These are phyloP conservation scores for Rhododendron williamsianum DNA, from an alignment of 148 eudicot genomes.

Conservation along the genomic window DNA sequence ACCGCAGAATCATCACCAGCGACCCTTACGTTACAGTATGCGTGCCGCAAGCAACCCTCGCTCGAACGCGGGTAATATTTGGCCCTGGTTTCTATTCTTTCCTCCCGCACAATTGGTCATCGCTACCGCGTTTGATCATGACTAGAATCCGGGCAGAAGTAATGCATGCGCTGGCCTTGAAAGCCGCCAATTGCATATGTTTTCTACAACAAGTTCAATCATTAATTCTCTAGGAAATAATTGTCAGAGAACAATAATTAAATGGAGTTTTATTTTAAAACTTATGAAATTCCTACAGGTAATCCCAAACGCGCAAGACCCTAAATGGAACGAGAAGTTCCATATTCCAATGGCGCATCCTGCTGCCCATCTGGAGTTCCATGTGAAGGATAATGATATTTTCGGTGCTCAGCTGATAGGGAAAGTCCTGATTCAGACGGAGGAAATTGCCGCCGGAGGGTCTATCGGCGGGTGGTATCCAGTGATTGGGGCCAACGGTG, in stretches of 20 bases:
- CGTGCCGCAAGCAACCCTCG: slow-evolving; percentile 66
- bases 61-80: slow-evolving; percentile 65
- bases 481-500: slow-evolving; percentile 31
- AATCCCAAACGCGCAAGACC: slow-evolving; percentile 58
- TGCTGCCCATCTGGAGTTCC: slow-evolving; percentile 47
- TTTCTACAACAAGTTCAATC: too few relatives aligned
- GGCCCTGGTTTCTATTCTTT: not conserved
- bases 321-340: slow-evolving; percentile 61
- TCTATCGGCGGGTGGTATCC: slow-evolving; percentile 44
- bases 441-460: slow-evolving; percentile 35
- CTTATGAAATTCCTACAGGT: slow-evolving; percentile 7
- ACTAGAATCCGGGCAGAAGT: too few relatives aligned
- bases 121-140: not conserved
- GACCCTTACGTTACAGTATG: slow-evolving; percentile 78
- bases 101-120: not conserved
- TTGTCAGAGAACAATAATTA: not conserved
- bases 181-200: too few relatives aligned
- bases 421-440: slow-evolving; percentile 35
- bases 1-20: slow-evolving; percentile 66
- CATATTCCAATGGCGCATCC: slow-evolving; percentile 61
- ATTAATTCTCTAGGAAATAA: not conserved
- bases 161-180: too few relatives aligned
- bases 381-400: slow-evolving; percentile 67
- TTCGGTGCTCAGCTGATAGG: slow-evolving; percentile 80
- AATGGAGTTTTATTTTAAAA: not conserved